Conservation (phyloP, 805 yeast species). For the Dipodascus geniculatus region DNA sequence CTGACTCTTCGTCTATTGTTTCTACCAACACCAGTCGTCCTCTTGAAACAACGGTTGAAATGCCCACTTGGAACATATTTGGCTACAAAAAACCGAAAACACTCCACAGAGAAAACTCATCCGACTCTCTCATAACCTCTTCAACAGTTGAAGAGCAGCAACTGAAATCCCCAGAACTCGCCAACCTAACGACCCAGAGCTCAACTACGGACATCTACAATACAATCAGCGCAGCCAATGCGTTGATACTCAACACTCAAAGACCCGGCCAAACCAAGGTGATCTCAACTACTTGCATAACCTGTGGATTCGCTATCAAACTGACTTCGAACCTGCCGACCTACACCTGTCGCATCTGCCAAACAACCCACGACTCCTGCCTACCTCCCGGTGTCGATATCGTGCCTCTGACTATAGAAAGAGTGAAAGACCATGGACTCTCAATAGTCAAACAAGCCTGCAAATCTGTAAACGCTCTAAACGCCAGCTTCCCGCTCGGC, state of each 20-base stretch:
- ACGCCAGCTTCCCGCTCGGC: constrained; percentile 39
- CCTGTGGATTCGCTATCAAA: neutral
- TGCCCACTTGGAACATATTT: neutral
- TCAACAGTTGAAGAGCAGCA: neutral
- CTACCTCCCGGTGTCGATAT: neutral
- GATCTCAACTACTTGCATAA: neutral
- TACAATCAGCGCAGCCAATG: neutral
- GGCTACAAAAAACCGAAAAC: neutral
- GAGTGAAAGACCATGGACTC: neutral
- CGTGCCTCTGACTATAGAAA: neutral
- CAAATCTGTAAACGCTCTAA: constrained; percentile 35
- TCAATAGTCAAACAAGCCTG: constrained; percentile 27
- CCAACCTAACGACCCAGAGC: neutral
- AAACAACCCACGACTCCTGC: neutral
- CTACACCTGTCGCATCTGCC: neutral
- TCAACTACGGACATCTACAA: neutral
- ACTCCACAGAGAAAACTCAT: neutral
- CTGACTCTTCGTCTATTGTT: neutral
- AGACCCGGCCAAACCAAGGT: neutral
- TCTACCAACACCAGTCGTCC: neutral
- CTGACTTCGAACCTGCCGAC: neutral
- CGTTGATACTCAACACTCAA: neutral
- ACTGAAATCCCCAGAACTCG: neutral
- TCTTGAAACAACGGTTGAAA: neutral
- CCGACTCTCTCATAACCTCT: neutral